Percentiles rank a stretch among this genome's conserved stretches.
Conservation (phyloP, 192 early-diverging fungal genomes). For the Dissophora globulifera region DNA sequence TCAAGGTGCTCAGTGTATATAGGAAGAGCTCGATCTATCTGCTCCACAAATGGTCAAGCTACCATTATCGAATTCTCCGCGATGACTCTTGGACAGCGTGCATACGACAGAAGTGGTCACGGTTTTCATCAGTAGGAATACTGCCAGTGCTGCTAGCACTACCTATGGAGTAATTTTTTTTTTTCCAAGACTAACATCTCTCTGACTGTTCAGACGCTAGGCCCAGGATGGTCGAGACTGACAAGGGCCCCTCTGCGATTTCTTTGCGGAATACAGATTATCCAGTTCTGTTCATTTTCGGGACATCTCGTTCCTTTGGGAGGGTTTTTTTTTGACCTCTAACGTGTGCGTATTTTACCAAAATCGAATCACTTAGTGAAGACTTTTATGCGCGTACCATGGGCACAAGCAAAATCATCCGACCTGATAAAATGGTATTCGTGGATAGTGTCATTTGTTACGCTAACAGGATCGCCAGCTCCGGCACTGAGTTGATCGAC, state of each 20-base stretch:
- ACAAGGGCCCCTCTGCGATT: conserved; percentile 48
- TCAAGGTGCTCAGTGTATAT: conserved; percentile 43
- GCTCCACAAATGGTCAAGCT: conserved; percentile 46
- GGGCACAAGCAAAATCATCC: conserved; percentile 36
- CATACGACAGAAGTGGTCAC: conserved; percentile 53
- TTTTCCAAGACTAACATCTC: too few relatives aligned
- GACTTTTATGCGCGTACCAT: conserved; percentile 35
- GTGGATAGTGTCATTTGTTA: conserved; percentile 39
- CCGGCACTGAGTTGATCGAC: conserved; percentile 36
- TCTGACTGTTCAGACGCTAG: too few relatives aligned
- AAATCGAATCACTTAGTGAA: too few relatives aligned
- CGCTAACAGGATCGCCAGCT: conserved; percentile 36
- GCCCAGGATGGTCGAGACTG: conserved; percentile 27
- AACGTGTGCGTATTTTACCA: too few relatives aligned
- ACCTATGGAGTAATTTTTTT: neutral
- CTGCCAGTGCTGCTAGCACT: neutral
- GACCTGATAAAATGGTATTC: conserved; percentile 38
- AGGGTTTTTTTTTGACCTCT: too few relatives aligned
- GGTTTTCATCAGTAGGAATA: neutral
- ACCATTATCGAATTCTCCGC: conserved; percentile 38
- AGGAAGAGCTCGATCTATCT: conserved; percentile 36
- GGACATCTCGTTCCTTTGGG: too few relatives aligned
- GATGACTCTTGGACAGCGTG: conserved; percentile 38
- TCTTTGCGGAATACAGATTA: conserved; percentile 51
- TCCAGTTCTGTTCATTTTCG: too few relatives aligned